Evolutionary conservation across 108 stramenopile species (phyloP).

Genomic region (Conticribra weissflogii): DNA sequence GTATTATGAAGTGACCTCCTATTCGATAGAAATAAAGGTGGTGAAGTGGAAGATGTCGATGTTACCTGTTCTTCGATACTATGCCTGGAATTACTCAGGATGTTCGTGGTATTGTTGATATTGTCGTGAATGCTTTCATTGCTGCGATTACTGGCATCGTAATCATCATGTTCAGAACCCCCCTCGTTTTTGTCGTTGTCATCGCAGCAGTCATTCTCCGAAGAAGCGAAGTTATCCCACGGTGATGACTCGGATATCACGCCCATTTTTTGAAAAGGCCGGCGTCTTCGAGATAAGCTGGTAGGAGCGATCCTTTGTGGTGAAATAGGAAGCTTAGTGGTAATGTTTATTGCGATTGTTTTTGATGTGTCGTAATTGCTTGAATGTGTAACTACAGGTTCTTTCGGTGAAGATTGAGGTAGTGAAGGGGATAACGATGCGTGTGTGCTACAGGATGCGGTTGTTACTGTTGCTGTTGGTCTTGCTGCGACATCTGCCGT

Average conservation of each 20-base stretch:
- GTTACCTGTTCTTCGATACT: background rate
- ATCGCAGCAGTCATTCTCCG: background rate
- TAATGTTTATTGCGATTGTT: background rate
- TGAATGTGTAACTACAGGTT: background rate
- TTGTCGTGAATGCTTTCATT: background rate
- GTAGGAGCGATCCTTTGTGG: background rate
- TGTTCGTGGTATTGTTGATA: background rate
- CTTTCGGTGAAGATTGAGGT: background rate
- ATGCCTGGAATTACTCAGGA: background rate
- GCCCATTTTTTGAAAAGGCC: background rate
- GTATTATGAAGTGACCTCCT: constrained; percentile 1
- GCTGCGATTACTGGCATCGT: background rate
- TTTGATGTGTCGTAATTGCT: background rate
- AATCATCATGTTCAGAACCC: constrained; percentile 1
- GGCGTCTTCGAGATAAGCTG: background rate
- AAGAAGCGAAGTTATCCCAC: background rate
- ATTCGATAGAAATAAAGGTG: constrained; percentile 10
- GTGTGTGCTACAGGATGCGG: background rate
- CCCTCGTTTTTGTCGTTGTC: background rate
- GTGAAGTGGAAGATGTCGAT: constrained; percentile 2
- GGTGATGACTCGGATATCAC: background rate
- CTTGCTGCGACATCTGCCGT: background rate
- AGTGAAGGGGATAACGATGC: background rate
- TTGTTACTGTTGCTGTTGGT: background rate
- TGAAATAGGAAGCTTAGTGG: background rate